Conservation (phyloP, 306 rosid species). For the Mucuna pruriens region DNA sequence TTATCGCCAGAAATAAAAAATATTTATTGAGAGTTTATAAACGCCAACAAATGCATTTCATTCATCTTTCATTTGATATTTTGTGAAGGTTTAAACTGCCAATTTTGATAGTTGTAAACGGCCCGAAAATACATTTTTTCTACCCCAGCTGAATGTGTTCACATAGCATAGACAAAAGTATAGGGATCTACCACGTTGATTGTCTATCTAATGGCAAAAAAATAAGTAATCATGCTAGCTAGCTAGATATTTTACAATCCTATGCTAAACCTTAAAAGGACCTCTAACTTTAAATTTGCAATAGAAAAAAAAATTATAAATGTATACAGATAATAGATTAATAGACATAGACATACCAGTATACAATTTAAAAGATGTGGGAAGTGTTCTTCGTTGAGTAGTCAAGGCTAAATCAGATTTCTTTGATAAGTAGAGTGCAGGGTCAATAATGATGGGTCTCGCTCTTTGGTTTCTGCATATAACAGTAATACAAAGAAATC, state of each 20-base stretch:
- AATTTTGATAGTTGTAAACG: no score
- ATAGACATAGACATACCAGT: constrained; percentile 69
- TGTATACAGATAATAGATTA: not conserved
- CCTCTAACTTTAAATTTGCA: not conserved
- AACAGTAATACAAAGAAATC: constrained; percentile 24
- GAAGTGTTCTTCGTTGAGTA: constrained; percentile 86
- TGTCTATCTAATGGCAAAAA: not conserved
- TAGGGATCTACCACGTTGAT: constrained; percentile 17
- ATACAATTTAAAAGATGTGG: constrained; percentile 67
- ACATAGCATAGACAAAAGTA: constrained; percentile 36
- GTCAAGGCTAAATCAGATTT: constrained; percentile 86
- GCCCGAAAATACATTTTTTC: no score
- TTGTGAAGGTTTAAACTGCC: no score
- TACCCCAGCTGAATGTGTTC: constrained; percentile 96
- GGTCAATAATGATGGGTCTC: constrained; percentile 78
- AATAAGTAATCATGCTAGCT: not conserved
- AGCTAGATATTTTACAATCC: constrained; percentile 24
- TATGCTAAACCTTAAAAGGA: constrained; percentile 21
- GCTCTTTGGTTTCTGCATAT: constrained; percentile 86
- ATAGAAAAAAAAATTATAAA: not conserved
- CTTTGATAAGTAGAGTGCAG: constrained; percentile 59
- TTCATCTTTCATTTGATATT: no score
- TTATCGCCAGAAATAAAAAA: no score
- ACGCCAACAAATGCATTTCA: no score
- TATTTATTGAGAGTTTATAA: no score